Evolutionary conservation across 257 asterid species (phyloP).

Genomic region (Ophiorrhiza pumila): DNA sequence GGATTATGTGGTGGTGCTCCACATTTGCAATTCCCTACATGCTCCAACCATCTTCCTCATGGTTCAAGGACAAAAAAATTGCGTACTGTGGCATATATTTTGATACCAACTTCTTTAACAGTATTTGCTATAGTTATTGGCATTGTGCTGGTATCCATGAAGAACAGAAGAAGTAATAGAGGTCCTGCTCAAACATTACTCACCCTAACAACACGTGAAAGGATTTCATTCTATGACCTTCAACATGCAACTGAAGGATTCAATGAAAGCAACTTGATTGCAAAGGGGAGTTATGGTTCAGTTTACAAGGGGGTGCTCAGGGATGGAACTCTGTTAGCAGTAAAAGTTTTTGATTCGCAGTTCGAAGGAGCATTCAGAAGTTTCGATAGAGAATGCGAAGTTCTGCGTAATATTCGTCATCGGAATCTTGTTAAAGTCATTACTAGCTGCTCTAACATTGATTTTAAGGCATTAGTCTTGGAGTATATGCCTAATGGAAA

Average conservation of each 20-base stretch:
- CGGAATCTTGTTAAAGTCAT: conserved; percentile 4
- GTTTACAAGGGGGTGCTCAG: not conserved
- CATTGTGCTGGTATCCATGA: not conserved
- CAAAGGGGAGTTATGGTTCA: not conserved
- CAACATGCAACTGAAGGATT: not conserved
- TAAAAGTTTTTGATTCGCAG: not conserved
- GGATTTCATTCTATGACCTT: conserved; percentile 1
- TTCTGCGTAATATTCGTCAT: not conserved
- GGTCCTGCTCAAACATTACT: not conserved
- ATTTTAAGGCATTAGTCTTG: conserved; percentile 1
- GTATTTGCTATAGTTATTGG: not conserved
- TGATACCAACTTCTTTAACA: not conserved
- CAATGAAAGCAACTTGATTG: not conserved
- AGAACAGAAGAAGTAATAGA: not conserved
- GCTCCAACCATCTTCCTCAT: not conserved
- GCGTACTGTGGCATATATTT: not conserved
- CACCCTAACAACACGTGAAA: not conserved
- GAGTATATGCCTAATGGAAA: conserved; percentile 12
- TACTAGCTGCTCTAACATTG: conserved; percentile 1
- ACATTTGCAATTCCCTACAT: not conserved
- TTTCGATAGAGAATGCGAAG: not conserved
- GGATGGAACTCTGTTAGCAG: not conserved
- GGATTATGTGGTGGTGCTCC: conserved; percentile 11
- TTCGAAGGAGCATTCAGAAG: not conserved
- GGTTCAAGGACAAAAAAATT: not conserved